Conservation (phyloP, 192 early-diverging fungal genomes). For the Coemansia sp. region DNA sequence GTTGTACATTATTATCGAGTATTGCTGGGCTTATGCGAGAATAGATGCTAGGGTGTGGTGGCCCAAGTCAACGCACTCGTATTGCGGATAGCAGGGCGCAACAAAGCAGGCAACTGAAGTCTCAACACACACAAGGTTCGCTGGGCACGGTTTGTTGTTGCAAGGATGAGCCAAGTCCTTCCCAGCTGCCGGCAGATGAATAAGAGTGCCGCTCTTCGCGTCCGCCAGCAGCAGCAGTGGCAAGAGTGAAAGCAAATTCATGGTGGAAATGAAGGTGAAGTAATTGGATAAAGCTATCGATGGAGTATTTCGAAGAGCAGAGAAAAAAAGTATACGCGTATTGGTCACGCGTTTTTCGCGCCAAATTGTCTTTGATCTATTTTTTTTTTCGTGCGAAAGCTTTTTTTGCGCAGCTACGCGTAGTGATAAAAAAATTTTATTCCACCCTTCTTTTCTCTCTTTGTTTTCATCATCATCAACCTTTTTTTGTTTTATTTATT, state of each 20-base stretch:
- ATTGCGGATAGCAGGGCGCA: conserved; percentile 20
- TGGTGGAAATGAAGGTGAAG: neutral
- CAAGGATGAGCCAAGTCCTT: conserved; percentile 14
- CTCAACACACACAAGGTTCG: conserved; percentile 8
- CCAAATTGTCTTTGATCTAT: neutral
- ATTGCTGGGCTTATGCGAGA: neutral
- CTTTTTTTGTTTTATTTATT: conserved; percentile 4
- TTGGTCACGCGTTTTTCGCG: neutral
- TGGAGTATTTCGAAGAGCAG: neutral
- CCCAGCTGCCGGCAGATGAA: conserved; percentile 7
- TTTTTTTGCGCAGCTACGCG: neutral
- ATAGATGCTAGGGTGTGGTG: neutral
- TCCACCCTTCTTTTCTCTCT: neutral
- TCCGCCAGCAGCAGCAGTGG: neutral
- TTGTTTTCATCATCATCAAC: neutral
- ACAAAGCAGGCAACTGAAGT: conserved; percentile 16
- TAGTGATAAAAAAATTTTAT: neutral
- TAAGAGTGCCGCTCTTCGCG: conserved; percentile 11
- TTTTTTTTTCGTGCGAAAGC: neutral
- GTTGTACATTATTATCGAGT: neutral
- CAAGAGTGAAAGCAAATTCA: neutral
- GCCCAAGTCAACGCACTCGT: conserved; percentile 10
- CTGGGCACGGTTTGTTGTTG: conserved; percentile 8
- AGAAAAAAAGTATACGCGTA: too few relatives aligned
- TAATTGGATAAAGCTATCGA: neutral